phyloP scores from a whole-genome alignment of 2,329 filamentous ascomycete species.

The Whalleya microplaca region DNA sequence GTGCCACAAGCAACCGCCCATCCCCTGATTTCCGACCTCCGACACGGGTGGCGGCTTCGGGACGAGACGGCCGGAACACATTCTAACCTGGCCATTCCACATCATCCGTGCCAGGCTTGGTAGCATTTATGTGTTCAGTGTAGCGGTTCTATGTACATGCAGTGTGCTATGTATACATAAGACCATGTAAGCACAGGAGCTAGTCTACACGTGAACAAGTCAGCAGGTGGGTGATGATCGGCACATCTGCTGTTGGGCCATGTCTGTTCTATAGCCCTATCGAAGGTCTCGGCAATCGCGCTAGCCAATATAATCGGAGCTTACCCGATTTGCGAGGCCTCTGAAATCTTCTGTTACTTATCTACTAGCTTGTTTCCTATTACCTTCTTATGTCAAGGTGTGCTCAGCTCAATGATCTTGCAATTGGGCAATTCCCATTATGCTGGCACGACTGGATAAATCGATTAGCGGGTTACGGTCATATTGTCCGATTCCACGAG shows the following conservation, averaged over 20 bases:
- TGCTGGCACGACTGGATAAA: background rate
- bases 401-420: background rate
- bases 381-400: background rate
- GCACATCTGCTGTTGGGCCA: background rate
- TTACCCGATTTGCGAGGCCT: background rate
- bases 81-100: background rate
- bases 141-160: background rate
- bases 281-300: background rate
- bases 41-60: background rate
- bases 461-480: background rate
- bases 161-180: background rate
- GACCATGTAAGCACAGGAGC: background rate
- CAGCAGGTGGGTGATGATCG: background rate
- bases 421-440: background rate
- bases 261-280: background rate
- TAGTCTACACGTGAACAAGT: background rate
- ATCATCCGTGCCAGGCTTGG: background rate
- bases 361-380: background rate
- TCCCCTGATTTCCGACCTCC: background rate
- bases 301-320: background rate
- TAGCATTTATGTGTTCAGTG: background rate
- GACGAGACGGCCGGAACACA: background rate
- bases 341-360: background rate
- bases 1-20: background rate
- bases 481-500: background rate